Base-by-base conservation (phyloP, 1,139 yeast genomes). In the Kurtzmaniella quercitrusa region DNA sequence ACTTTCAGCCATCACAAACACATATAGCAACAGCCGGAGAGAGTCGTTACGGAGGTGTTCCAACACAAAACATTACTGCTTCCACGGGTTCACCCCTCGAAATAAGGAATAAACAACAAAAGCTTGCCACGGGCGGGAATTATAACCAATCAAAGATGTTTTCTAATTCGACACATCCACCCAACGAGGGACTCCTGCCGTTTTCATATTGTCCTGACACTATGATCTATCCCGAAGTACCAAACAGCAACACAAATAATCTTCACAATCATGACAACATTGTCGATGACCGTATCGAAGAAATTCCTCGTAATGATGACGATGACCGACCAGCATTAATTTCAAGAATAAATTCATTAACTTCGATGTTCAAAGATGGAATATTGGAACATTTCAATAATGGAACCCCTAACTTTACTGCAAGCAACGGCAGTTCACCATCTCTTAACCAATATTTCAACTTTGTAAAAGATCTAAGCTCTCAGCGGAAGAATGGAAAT, bases 401-500 rank as follows among this genome's bases (percentile, higher is more conserved):
- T 21, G 31, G 31, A 27, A 27, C 31, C 14, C 38, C 38, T 11
- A n/a, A 36, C 21, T 36, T 21, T 12, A 16, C 25, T 12, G 11
- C 19, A 8, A 17, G 21, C 15, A 8, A 33, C 16, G 23, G 23
- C 8, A 10, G 31, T n/a, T 34, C 37, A 3, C 37, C 37, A 18
- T 17, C 37, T 34, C 25, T 36, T 8, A 19, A 19, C 7, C 23
- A 19, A 18, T 36, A 36, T 16, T 29, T 39, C n/a, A 43, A 40
- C 18, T 43, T 43, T 31, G 34, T 43, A 19, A 40, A 38, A 23
- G 45, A 40, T 37, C 15, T 43, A 15, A 34, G 33, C 25, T 25
- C 39, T 12, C 14, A 29, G 8, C 41, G 39, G 17, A 16, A 16
- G 19, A 7, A 11, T 23, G 9, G 19, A 18, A 38, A 18, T n/a